These are phyloP conservation scores for Schizosaccharomyces japonicus DNA, from an alignment of 805 yeast species.

Conservation along the genomic window DNA sequence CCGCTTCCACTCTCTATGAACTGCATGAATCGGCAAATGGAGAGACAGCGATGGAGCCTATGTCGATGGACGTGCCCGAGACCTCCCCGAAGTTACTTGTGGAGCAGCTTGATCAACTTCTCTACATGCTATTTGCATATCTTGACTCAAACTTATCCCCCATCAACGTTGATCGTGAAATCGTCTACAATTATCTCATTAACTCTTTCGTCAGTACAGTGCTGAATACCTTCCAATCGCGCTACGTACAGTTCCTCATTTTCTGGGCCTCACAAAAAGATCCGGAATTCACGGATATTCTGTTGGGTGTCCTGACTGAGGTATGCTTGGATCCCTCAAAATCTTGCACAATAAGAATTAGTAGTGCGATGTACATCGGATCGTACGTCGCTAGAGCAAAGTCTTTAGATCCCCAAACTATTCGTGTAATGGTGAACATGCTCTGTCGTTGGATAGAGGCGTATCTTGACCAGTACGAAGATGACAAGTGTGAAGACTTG, in stretches of 20 bases:
- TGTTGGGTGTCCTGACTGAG: constrained; percentile 56
- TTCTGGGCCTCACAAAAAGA: constrained; percentile 63
- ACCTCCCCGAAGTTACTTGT: constrained; percentile 3
- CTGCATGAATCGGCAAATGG: not conserved
- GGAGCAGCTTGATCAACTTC: constrained; percentile 44
- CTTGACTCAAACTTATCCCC: constrained; percentile 17
- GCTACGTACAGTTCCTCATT: constrained; percentile 59
- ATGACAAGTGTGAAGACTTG: constrained; percentile 47
- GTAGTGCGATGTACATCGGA: constrained; percentile 49
- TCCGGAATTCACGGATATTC: constrained; percentile 63
- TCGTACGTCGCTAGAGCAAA: constrained; percentile 74
- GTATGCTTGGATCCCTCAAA: constrained; percentile 47
- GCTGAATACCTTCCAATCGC: constrained; percentile 73
- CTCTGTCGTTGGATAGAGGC: constrained; percentile 61
- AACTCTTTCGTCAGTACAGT: constrained; percentile 58
- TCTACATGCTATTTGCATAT: constrained; percentile 31
- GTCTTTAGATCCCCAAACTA: constrained; percentile 41
- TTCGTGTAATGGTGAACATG: constrained; percentile 58
- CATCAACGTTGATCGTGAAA: constrained; percentile 34
- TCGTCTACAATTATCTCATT: constrained; percentile 47
- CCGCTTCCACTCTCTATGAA: not conserved
- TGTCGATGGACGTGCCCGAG: not conserved
- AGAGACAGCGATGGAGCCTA: not conserved
- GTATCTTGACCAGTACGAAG: constrained; percentile 60
- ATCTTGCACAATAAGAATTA: constrained; percentile 30